These are phyloP conservation scores for Nothopassalora personata DNA, from an alignment of 2,329 filamentous ascomycete species.

Conservation along the genomic window DNA sequence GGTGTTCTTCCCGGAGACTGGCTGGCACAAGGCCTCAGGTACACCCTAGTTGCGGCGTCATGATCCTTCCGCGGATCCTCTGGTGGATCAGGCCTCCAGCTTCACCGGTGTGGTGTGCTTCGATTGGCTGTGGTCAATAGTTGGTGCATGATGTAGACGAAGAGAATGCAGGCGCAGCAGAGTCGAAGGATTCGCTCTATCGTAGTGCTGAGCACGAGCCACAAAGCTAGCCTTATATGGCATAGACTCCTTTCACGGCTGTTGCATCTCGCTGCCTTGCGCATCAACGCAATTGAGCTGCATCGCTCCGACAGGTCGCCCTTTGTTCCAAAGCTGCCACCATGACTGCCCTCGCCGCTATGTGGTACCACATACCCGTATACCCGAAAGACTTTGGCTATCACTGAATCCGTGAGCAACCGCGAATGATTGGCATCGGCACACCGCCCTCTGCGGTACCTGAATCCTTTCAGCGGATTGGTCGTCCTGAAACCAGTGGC, in stretches of 20 bases:
- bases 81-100: not conserved
- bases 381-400: no score
- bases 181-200: not conserved
- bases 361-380: no score
- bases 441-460: no score
- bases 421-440: no score
- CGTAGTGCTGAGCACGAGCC: not conserved
- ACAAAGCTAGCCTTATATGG: not conserved
- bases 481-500: no score
- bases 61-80: not conserved
- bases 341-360: not conserved
- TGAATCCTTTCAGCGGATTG: no score
- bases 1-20: not conserved
- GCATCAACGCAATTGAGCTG: not conserved
- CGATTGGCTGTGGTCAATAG: not conserved
- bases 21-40: not conserved
- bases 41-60: not conserved
- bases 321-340: not conserved
- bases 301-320: not conserved
- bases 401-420: no score
- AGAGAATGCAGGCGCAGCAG: not conserved
- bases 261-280: not conserved
- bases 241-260: not conserved
- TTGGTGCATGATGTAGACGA: not conserved
- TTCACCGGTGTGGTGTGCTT: not conserved